Conservation (phyloP, 495 filamentous ascomycete genomes). For the Chaetomium fimeti region DNA sequence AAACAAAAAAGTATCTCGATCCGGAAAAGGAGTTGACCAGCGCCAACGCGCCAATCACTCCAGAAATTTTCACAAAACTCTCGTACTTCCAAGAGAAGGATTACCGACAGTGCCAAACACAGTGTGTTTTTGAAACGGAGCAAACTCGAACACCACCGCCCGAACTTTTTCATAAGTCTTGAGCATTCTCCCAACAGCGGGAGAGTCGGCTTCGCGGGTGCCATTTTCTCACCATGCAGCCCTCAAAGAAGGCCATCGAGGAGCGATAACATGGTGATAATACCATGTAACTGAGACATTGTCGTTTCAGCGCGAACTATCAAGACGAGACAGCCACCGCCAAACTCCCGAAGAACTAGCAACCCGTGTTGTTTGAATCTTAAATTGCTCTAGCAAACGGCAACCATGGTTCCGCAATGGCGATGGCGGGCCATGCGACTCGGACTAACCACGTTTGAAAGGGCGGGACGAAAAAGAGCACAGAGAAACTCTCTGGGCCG, state of each 20-base stretch:
- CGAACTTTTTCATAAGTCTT: too few species aligned
- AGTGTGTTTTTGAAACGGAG: background rate
- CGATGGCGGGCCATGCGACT: conserved; percentile 11
- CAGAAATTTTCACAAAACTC: background rate
- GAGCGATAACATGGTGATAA: too few species aligned
- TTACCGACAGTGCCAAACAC: background rate
- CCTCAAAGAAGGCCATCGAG: too few species aligned
- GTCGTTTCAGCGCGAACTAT: background rate
- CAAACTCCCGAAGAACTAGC: background rate
- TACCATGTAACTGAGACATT: too few species aligned
- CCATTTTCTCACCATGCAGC: too few species aligned
- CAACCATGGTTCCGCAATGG: conserved; percentile 6
- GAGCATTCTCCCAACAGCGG: too few species aligned
- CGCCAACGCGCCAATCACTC: background rate
- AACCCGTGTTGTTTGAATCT: conserved; percentile 10
- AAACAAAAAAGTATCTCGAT: background rate
- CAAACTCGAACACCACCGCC: background rate
- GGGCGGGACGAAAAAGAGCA: conserved; percentile 9
- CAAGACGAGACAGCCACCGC: background rate
- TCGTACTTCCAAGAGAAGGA: background rate
- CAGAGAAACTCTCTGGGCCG: background rate
- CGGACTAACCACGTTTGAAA: background rate
- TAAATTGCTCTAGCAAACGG: conserved; percentile 7
- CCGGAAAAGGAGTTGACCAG: background rate
- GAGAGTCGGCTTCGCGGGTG: too few species aligned